Base-by-base conservation (phyloP, 225 moss, liverwort and hornwort species). In the Asterella californica region DNA sequence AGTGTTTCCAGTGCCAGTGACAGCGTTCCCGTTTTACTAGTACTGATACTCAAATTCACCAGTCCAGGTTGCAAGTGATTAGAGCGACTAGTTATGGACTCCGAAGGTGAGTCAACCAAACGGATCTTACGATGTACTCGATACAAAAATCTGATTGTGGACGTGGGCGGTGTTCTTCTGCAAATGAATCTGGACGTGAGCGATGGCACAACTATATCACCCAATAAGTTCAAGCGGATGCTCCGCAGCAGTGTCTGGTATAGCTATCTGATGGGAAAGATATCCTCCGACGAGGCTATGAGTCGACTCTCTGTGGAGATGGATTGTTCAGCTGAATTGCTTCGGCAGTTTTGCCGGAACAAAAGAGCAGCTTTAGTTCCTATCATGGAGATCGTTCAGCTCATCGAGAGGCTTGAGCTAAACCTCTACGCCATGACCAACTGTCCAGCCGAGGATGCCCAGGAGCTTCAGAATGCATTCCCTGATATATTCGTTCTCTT, bases 111-210 rank as follows among this genome's bases (percentile, higher is more conserved):
- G n/a, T n/a, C n/a, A n/a, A n/a, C n/a, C n/a, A n/a, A n/a, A n/a
- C n/a, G n/a, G n/a, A n/a, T n/a, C n/a, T n/a, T n/a, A n/a, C n/a
- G n/a, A n/a, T n/a, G n/a, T n/a, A n/a, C n/a, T n/a, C n/a, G n/a
- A n/a, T n/a, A n/a, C 80, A 74, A 74, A 63, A 74, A 74, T 66
- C 50, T 81, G 19, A 37, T 81, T 75, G 9, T 80, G 6, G 80
- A 80, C 80, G 45, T 80, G 3, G 81, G 81, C 17, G 81, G 81
- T 30, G 81, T 81, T 47, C 60, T 81, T 14, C 75, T 81, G 37
- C 62, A 75, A 15, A 74, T 74, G 24, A 75, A 81, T 24, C 81
- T 81, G 34, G 74, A 75, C 46, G 47, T 64, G 15, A 45, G 33
- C 61, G 75, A 81, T 37, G 81, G 64, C n/a, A 81, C 81, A 30